A percentile compares a stretch with the other conserved stretches of the same genome.
These are phyloP conservation scores for Colletotrichum aenigma DNA, from an alignment of 2,329 filamentous ascomycete species.

Conservation along the genomic window DNA sequence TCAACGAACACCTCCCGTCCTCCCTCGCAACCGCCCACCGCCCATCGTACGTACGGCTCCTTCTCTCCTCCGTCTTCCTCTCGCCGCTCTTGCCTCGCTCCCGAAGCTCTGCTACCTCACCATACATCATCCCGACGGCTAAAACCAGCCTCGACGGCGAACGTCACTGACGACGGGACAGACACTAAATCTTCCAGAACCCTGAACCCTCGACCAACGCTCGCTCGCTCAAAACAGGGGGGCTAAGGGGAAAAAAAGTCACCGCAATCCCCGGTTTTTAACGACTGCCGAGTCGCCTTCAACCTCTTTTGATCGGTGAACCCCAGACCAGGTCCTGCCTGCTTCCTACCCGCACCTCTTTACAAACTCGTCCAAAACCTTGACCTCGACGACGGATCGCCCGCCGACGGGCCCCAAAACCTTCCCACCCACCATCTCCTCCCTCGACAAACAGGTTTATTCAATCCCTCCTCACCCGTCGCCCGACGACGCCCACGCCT, in stretches of 20 bases:
- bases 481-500: neutral
- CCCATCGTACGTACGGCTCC: neutral
- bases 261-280: neutral
- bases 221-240: neutral
- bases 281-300: slow-evolving; percentile 8
- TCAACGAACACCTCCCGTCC: neutral
- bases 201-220: neutral
- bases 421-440: neutral
- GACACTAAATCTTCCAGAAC: neutral
- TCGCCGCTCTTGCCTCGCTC: neutral
- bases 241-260: neutral
- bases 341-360: slow-evolving; percentile 10
- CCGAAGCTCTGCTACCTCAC: neutral
- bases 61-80: neutral
- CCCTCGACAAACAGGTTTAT: neutral
- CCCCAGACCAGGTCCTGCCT: slow-evolving; percentile 15
- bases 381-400: slow-evolving; percentile 8
- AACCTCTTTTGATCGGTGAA: slow-evolving; percentile 12
- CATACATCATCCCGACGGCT: neutral
- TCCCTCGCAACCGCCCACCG: neutral
- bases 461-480: neutral
- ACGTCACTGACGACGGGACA: neutral
- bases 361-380: slow-evolving; percentile 5
- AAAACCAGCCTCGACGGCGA: neutral
- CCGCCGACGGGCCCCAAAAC: neutral